These are phyloP conservation scores for Rhizophora mangle DNA, from an alignment of 345 rosid species.

Conservation along the genomic window DNA sequence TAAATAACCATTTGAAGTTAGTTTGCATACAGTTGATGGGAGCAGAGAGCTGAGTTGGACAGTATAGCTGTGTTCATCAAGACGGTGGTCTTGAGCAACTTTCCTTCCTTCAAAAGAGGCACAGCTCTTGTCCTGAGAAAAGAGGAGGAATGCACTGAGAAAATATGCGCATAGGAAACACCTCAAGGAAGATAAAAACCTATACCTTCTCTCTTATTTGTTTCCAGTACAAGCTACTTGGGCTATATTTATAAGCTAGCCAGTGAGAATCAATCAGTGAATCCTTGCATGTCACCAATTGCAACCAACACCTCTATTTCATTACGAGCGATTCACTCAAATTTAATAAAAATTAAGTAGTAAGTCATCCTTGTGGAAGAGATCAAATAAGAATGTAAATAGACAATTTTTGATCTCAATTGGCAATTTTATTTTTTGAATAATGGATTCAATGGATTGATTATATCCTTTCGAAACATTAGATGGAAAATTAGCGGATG, in stretches of 20 bases:
- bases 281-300: slow-evolving; percentile 23
- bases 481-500: not conserved
- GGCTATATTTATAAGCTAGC: slow-evolving; percentile 13
- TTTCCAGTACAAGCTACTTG: not conserved
- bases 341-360: too few species aligned
- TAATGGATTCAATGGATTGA: too few species aligned
- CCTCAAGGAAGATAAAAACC: not conserved
- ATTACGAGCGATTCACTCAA: too few species aligned
- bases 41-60: slow-evolving; percentile 49
- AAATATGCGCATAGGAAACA: too few species aligned
- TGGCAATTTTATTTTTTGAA: too few species aligned
- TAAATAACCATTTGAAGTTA: slow-evolving; percentile 38
- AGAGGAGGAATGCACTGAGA: slow-evolving; percentile 25
- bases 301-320: not conserved
- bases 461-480: not conserved
- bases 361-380: too few species aligned
- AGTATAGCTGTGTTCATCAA: slow-evolving; percentile 20
- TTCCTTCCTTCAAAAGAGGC: slow-evolving; percentile 31
- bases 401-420: too few species aligned
- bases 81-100: slow-evolving; percentile 7
- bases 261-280: not conserved
- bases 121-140: slow-evolving; percentile 12
- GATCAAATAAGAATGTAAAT: too few species aligned
- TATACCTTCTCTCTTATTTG: not conserved
- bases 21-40: slow-evolving; percentile 50